A percentile compares a stretch with the other conserved stretches of the same genome.
Evolutionary conservation across 441 rosid genomes (phyloP).

Genomic region (Populus hybrid): DNA sequence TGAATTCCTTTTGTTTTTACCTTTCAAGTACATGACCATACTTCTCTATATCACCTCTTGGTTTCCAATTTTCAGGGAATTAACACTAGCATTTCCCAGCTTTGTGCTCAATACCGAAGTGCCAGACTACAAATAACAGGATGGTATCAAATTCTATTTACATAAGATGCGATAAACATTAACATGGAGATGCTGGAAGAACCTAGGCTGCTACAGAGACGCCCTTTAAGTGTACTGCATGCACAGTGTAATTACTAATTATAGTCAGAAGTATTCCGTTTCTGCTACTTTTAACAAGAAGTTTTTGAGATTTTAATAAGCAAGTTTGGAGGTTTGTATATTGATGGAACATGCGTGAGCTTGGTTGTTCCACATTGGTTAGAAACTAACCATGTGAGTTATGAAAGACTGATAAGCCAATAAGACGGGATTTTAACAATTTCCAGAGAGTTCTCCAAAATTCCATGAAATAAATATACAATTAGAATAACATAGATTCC

Average conservation of each 20-base stretch:
- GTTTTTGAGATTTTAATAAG: neutral
- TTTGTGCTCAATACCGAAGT: conserved; percentile 43
- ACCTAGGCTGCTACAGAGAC: neutral
- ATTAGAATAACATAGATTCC: too few species aligned
- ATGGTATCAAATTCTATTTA: conserved; percentile 1
- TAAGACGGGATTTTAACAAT: too few species aligned
- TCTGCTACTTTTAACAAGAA: neutral
- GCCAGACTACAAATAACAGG: conserved; percentile 22
- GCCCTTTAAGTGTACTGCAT: neutral
- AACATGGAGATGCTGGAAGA: conserved; percentile 3
- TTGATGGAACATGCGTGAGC: too few species aligned
- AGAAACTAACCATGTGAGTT: too few species aligned
- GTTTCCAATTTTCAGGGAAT: conserved; percentile 43
- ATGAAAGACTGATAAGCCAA: too few species aligned
- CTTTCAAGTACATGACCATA: neutral
- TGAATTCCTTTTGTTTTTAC: neutral
- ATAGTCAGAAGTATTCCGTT: neutral
- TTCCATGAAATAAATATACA: too few species aligned
- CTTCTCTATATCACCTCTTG: neutral
- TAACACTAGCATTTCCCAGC: conserved; percentile 53
- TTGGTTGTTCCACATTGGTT: too few species aligned
- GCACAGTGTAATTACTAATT: neutral
- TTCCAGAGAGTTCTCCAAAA: too few species aligned
- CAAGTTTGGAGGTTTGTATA: too few species aligned
- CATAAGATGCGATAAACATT: neutral